Evolutionary conservation across 2,329 filamentous ascomycete genomes (phyloP).

Genomic region (Cercospora sp.): DNA sequence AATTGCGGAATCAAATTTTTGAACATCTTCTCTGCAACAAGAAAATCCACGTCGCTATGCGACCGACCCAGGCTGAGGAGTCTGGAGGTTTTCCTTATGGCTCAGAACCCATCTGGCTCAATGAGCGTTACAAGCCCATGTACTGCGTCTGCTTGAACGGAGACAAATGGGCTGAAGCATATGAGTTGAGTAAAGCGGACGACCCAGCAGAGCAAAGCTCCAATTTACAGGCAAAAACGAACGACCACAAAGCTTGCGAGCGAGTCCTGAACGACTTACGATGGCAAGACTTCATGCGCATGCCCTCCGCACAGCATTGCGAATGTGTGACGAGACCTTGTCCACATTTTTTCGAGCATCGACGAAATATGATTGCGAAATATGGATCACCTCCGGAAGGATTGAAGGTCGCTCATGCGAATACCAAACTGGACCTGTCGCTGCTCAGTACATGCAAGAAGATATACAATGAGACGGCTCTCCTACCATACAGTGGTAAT

Average conservation of each 20-base stretch:
- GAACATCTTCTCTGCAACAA: slow-evolving; percentile 20
- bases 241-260: slow-evolving; percentile 10
- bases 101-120: neutral
- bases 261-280: slow-evolving; percentile 19
- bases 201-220: neutral
- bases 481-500: slow-evolving; percentile 19
- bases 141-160: slow-evolving; percentile 15
- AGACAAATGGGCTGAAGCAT: neutral
- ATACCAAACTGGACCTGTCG: slow-evolving; percentile 17
- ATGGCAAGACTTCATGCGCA: slow-evolving; percentile 19
- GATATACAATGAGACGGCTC: slow-evolving; percentile 21
- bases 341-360: slow-evolving; percentile 19
- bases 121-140: slow-evolving; percentile 17
- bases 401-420: slow-evolving; percentile 11
- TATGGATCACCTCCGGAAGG: slow-evolving; percentile 19
- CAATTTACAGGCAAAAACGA: neutral
- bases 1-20: slow-evolving; percentile 24
- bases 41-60: slow-evolving; percentile 18
- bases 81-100: slow-evolving; percentile 13
- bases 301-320: slow-evolving; percentile 10
- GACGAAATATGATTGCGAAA: slow-evolving; percentile 17
- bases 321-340: slow-evolving; percentile 18
- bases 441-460: slow-evolving; percentile 16
- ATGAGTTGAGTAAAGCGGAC: neutral
- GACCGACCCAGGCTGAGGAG: slow-evolving; percentile 14